Evolutionary conservation across 495 filamentous ascomycete genomes (phyloP).

Genomic region (Podospora comata): DNA sequence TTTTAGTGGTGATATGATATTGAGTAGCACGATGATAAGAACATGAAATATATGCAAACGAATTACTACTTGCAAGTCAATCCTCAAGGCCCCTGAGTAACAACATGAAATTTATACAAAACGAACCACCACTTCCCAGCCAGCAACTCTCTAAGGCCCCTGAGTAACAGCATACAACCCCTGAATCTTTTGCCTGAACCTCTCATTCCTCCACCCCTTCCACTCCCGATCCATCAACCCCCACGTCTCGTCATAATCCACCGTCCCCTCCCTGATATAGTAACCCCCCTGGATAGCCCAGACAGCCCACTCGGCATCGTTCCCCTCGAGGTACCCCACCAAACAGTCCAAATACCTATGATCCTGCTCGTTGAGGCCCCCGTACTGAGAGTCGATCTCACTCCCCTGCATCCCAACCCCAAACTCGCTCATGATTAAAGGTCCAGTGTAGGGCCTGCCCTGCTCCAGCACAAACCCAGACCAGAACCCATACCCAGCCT

Average conservation of each 20-base stretch:
- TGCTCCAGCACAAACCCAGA: constrained; percentile 47
- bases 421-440: constrained; percentile 50
- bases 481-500: constrained; percentile 40
- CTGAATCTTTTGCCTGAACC: constrained; percentile 34
- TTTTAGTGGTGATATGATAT: background rate
- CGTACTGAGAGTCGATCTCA: constrained; percentile 13
- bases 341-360: constrained; percentile 43
- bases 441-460: constrained; percentile 40
- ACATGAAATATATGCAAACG: too few relatives aligned
- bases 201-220: constrained; percentile 44
- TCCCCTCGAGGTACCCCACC: constrained; percentile 41
- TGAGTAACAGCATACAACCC: constrained; percentile 45
- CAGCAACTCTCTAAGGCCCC: constrained; percentile 30
- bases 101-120: constrained; percentile 5
- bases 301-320: constrained; percentile 51
- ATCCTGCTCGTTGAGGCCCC: constrained; percentile 36
- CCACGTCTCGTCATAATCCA: constrained; percentile 45
- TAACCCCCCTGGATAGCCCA: constrained; percentile 52
- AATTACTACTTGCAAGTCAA: too few relatives aligned
- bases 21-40: too few relatives aligned
- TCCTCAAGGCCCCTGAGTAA: too few relatives aligned
- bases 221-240: constrained; percentile 45
- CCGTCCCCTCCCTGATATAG: constrained; percentile 43
- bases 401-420: constrained; percentile 47
- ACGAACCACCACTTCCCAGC: background rate